phyloP scores from a whole-genome alignment of 805 yeast genomes.

The Candida ovalis region DNA sequence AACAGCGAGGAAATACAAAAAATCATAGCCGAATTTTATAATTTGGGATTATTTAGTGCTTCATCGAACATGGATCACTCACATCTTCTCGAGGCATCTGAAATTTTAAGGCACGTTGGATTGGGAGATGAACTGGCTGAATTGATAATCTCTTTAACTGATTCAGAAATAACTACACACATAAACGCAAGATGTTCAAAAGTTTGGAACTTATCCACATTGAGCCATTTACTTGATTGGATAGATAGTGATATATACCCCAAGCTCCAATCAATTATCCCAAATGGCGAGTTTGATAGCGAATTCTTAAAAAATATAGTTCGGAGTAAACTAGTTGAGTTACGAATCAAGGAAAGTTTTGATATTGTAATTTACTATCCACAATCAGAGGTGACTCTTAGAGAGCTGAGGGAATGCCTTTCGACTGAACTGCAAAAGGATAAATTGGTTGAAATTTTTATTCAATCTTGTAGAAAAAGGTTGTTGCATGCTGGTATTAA shows the following conservation, averaged over 20 bases:
- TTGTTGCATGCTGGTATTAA: slow-evolving; percentile 78
- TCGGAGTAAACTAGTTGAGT: slow-evolving; percentile 26
- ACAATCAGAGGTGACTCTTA: slow-evolving; percentile 44
- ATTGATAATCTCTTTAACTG: slow-evolving; percentile 36
- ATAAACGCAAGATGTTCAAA: slow-evolving; percentile 30
- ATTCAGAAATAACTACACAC: slow-evolving; percentile 32
- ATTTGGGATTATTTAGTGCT: slow-evolving; percentile 12
- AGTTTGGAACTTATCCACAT: slow-evolving; percentile 38
- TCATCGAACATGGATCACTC: slow-evolving; percentile 7
- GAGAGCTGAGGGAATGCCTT: slow-evolving; percentile 55
- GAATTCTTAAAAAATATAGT: slow-evolving; percentile 18
- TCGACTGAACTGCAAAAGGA: slow-evolving; percentile 46
- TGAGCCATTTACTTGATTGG: slow-evolving; percentile 35
- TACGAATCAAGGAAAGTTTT: slow-evolving; percentile 56
- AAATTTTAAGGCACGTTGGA: slow-evolving; percentile 15
- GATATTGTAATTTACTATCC: slow-evolving; percentile 57
- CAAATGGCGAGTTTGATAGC: slow-evolving; percentile 10
- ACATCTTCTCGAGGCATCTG: slow-evolving; percentile 15
- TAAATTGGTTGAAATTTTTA: slow-evolving; percentile 48
- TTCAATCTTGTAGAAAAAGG: slow-evolving; percentile 37
- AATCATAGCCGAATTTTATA: slow-evolving; percentile 12
- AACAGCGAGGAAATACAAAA: slow-evolving; percentile 6
- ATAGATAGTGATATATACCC: slow-evolving; percentile 38
- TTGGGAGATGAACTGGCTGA: slow-evolving; percentile 23
- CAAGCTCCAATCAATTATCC: slow-evolving; percentile 17